Base-by-base conservation (phyloP, 345 rosid genomes). In the Clausena lansium region DNA sequence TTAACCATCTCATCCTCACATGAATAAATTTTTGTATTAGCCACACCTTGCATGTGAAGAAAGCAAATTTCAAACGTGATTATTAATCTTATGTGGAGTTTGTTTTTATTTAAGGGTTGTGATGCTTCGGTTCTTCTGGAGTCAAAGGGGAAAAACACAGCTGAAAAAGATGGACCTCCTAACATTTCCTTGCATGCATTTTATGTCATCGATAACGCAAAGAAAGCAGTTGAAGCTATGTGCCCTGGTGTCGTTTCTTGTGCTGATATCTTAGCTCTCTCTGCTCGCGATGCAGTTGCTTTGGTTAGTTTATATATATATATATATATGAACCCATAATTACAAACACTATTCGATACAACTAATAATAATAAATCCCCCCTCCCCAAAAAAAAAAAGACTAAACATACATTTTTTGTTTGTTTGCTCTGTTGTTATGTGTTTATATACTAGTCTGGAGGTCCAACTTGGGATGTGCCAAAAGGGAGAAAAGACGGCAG, bases 131-230 rank as follows among this genome's bases (percentile, higher is more conserved):
- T 93, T 80, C 84, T 95, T 35, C 55, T 95, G 85, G 88, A 89
- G 59, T 88, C 94, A 0, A 91, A 86, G 77, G 92, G 90, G 5
- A 86, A 86, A 39, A 88, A 88, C 82, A 81, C 79, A 75, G 93
- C 98, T 20, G 98, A 93, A 83, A 95, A 95, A 80, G 98, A 91
- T 72, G 97, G 95, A n/a, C 97, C 97, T 76, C 97, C 98, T 25
- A 91, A 95, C 76, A 81, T 93, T 63, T 93, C 99, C 24, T 77
- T 93, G 71, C 99, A 91, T 82, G 99, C 97, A 3, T 93, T 95
- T 76, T 88, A 92, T 75, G 97, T 92, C 8, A 91, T 93, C 74
- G 96, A 92, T 83, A 79, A 83, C 77, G 98, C 98, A 8, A 95
- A 93, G 88, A 85, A 87, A 61, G 93, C 92, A 1, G 78, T 92